Percentiles rank a stretch among this genome's conserved stretches.
Evolutionary conservation across 441 rosid genomes (phyloP).

Genomic region (Francoa sonchifolia): DNA sequence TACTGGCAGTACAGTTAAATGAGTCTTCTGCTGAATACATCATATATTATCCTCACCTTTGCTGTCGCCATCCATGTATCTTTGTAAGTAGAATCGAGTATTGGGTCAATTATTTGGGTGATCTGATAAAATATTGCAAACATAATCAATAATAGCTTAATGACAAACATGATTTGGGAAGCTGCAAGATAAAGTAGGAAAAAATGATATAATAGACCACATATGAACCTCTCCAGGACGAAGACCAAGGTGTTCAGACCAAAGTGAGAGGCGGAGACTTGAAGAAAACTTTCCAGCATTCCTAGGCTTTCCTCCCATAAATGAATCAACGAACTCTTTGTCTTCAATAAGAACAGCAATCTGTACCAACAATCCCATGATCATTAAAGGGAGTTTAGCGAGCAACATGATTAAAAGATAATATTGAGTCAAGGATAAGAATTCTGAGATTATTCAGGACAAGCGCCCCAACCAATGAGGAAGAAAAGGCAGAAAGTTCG

Average conservation of each 20-base stretch:
- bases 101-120: conserved; percentile 61
- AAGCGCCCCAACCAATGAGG: no score
- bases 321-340: conserved; percentile 67
- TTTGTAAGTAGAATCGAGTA: conserved; percentile 75
- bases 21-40: neutral
- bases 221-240: conserved; percentile 55
- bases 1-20: neutral
- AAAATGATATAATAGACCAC: conserved; percentile 2
- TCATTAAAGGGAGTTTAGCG: no score
- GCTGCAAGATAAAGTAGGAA: neutral
- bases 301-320: conserved; percentile 89
- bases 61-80: conserved; percentile 82
- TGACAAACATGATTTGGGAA: conserved; percentile 2
- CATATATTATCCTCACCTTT: conserved; percentile 37
- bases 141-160: neutral
- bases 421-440: no score
- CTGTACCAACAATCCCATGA: conserved; percentile 25
- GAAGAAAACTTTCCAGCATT: conserved; percentile 78
- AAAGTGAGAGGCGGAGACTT: conserved; percentile 82
- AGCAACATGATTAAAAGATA: no score
- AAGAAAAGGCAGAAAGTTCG: no score
- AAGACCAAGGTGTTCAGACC: conserved; percentile 98
- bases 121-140: conserved; percentile 23
- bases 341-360: conserved; percentile 85
- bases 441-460: no score